Evolutionary conservation across 768 basidiomycete genomes (phyloP).

Genomic region (Boletus coccyginus): DNA sequence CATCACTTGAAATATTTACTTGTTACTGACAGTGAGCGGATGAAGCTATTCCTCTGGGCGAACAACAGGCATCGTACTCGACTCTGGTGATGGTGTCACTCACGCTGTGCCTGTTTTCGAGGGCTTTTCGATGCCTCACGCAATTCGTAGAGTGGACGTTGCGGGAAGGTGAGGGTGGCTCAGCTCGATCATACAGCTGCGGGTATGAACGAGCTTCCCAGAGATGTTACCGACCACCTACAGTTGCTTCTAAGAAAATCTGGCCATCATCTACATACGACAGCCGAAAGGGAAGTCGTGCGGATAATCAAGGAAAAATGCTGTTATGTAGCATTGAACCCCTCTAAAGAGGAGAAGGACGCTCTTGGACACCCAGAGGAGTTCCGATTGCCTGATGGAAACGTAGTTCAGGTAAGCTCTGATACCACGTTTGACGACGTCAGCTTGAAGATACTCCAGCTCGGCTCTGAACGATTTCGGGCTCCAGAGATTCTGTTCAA

Average conservation of each 20-base stretch:
- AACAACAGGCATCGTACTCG: constrained; percentile 98
- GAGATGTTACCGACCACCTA: constrained; percentile 96
- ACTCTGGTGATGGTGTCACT: constrained; percentile 98
- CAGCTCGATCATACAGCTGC: not conserved
- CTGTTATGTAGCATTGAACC: constrained; percentile 92
- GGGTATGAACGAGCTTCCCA: constrained; percentile 29
- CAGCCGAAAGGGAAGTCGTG: constrained; percentile 95
- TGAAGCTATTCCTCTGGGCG: constrained; percentile 94
- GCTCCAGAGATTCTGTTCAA: constrained; percentile 98
- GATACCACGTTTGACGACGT: constrained; percentile 8
- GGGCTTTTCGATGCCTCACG: constrained; percentile 99
- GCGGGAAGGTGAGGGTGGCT: constrained; percentile 73
- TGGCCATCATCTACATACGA: constrained; percentile 93
- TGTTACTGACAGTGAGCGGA: constrained; percentile 11
- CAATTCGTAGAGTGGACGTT: constrained; percentile 92
- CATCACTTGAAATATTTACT: not conserved
- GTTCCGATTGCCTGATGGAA: constrained; percentile 93
- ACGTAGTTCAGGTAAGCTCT: constrained; percentile 73
- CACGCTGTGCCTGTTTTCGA: constrained; percentile 99
- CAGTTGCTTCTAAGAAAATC: constrained; percentile 92
- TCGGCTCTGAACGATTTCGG: constrained; percentile 92
- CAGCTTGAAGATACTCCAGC: constrained; percentile 43
- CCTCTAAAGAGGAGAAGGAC: constrained; percentile 95
- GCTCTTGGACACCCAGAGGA: constrained; percentile 73
- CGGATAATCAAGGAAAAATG: constrained; percentile 98